Base-by-base conservation (phyloP, 1,284 basidiomycete genomes). In the Tremellales sp. region DNA sequence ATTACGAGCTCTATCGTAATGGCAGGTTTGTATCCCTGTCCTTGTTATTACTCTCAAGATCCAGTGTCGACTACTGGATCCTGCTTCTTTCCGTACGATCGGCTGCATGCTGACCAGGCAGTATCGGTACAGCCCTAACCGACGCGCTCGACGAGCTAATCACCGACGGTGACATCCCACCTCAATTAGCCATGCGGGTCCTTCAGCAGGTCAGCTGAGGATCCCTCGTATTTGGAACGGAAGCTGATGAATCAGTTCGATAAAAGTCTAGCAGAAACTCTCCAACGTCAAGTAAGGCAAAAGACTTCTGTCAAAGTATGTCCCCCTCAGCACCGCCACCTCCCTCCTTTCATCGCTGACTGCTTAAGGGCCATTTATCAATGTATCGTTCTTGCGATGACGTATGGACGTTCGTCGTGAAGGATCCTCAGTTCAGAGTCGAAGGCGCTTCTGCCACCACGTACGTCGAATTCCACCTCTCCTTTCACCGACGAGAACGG, bases 61-160 rank as follows among this genome's bases (percentile, higher is more conserved):
- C n/a, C n/a, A n/a, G n/a, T n/a, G n/a, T n/a, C n/a, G n/a, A n/a
- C n/a, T n/a, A n/a, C n/a, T n/a, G 25, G 23, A 45, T 45, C 17
- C 23, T 27, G 3, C 12, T 5, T 36, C 19, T 21, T 48, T 44
- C 36, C 29, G 27, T 26, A 7, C 19, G 23, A 6, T 17, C 4
- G 4, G 11, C 40, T 29, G n/a, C 17, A n/a, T 29, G 17, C 12
- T 47, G 24, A 25, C 25, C 6, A 8, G 21, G 17, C 64, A 97
- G 94, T 60, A 90, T 97, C 74, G 94, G 94, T 37, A 90, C 93
- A 80, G 91, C 94, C 41, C 81, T 98, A 49, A 97, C 94, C n/a
- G 94, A 98, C 78, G 92, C 94, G 57, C 83, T 98, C 62, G 94
- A 98, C 76, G 94, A 98, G 77, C 83, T 98, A 54, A 98, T 98